Conservation (phyloP, 495 filamentous ascomycete species). For the Trichoderma gamsii region DNA sequence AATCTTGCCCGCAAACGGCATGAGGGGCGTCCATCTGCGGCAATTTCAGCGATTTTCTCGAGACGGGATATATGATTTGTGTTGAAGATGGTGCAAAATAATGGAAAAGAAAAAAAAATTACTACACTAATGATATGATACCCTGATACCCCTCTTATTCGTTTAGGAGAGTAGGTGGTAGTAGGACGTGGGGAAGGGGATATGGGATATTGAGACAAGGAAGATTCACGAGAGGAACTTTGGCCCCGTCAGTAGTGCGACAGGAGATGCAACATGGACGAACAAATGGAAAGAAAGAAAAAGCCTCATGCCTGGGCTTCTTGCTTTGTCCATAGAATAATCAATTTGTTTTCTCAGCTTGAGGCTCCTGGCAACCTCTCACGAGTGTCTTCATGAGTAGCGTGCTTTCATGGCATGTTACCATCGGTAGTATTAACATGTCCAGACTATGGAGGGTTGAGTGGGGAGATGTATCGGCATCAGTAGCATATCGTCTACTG, state of each 20-base stretch:
- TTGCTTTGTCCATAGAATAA: not conserved
- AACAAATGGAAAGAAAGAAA: not conserved
- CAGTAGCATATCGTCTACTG: too few species aligned
- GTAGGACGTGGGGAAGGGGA: not conserved
- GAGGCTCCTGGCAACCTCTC: too few species aligned
- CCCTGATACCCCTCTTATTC: slow-evolving; percentile 12
- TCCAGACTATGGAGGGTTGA: too few species aligned
- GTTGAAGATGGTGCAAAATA: not conserved
- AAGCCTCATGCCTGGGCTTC: not conserved
- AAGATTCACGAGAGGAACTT: too few species aligned
- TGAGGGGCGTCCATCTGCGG: not conserved
- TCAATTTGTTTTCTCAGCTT: too few species aligned
- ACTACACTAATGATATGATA: slow-evolving; percentile 1
- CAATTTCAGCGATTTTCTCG: not conserved
- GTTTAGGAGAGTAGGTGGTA: not conserved
- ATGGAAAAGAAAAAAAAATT: not conserved
- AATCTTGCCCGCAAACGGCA: not conserved
- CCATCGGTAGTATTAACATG: too few species aligned
- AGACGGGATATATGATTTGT: not conserved
- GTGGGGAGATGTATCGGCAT: too few species aligned
- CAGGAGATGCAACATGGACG: not conserved
- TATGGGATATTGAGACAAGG: too few species aligned
- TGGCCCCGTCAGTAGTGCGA: not conserved
- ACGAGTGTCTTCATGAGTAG: too few species aligned
- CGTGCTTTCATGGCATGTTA: too few species aligned